A percentile compares a stretch with the other conserved stretches of the same genome.
phyloP scores from a whole-genome alignment of 2,329 filamentous ascomycete genomes.

The Cladobotryum protrusum region DNA sequence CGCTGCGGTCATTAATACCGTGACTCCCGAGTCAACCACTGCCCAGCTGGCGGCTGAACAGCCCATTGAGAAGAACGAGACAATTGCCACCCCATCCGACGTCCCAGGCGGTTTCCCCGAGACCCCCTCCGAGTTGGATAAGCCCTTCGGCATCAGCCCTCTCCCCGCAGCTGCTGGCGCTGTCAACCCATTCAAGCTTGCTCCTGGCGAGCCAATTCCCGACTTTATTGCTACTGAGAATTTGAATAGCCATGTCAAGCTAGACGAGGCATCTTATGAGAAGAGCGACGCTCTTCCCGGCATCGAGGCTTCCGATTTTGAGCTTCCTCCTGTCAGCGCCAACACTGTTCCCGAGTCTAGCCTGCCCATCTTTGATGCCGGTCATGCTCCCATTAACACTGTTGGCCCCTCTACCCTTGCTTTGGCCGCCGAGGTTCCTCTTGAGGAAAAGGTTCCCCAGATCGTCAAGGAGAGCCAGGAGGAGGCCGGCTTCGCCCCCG shows the following conservation, averaged over 20 bases:
- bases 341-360: conserved; percentile 78
- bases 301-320: conserved; percentile 29
- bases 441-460: conserved; percentile 43
- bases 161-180: conserved; percentile 56
- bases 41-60: conserved; percentile 55
- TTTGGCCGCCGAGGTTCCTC: conserved; percentile 61
- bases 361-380: conserved; percentile 53
- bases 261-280: conserved; percentile 83
- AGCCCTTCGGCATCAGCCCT: conserved; percentile 53
- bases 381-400: conserved; percentile 46
- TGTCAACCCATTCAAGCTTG: conserved; percentile 74
- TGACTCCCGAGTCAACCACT: conserved; percentile 64
- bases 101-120: conserved; percentile 51
- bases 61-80: conserved; percentile 12
- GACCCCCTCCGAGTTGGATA: conserved; percentile 55
- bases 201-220: conserved; percentile 76
- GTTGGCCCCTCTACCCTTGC: conserved; percentile 58
- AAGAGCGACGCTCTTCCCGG: conserved; percentile 62
- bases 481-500: conserved; percentile 56
- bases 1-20: conserved; percentile 57
- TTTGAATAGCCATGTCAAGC: conserved; percentile 63
- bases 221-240: conserved; percentile 62
- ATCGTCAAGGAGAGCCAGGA: conserved; percentile 67
- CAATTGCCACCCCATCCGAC: conserved; percentile 27
- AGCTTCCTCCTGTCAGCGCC: conserved; percentile 50